phyloP scores from a whole-genome alignment of 306 rosid genomes.

The Lathyrus sativus region DNA sequence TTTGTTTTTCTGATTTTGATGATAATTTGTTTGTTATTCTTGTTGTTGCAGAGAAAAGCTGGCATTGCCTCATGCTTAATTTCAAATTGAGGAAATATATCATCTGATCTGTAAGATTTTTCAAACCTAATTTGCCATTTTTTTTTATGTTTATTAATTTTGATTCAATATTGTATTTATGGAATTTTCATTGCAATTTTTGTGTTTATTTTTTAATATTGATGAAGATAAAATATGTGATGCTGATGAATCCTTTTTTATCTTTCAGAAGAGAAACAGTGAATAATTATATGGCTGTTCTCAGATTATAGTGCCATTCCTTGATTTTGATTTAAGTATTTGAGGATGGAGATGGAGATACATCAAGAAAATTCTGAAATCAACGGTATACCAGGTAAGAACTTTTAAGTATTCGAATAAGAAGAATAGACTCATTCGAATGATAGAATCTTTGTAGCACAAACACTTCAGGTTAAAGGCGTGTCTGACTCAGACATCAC shows the following conservation, averaged over 20 bases:
- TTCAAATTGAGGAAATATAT: constrained; percentile 17
- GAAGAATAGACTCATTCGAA: background rate
- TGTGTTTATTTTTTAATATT: constrained; percentile 9
- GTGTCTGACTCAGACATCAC: background rate
- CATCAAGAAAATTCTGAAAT: constrained; percentile 50
- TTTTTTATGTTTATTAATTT: constrained; percentile 2
- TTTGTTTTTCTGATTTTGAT: constrained; percentile 1
- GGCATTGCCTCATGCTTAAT: constrained; percentile 10
- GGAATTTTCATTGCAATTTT: constrained; percentile 21
- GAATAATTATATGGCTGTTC: constrained; percentile 41
- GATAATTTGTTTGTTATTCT: background rate
- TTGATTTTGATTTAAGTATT: constrained; percentile 38
- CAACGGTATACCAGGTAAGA: constrained; percentile 53
- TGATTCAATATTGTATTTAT: no score
- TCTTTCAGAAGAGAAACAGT: constrained; percentile 41
- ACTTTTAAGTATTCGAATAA: background rate
- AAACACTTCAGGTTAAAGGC: background rate
- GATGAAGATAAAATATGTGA: constrained; percentile 9
- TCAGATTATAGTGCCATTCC: constrained; percentile 43
- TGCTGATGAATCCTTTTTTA: background rate
- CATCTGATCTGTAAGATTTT: constrained; percentile 44
- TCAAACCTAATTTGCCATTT: background rate
- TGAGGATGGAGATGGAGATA: constrained; percentile 59
- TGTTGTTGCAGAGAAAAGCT: constrained; percentile 40
- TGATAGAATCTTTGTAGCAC: background rate